A percentile compares a stretch with the other conserved stretches of the same genome.
These are phyloP conservation scores for Phytophthora melonis DNA, from an alignment of 352 stramenopile genomes.

Conservation along the genomic window DNA sequence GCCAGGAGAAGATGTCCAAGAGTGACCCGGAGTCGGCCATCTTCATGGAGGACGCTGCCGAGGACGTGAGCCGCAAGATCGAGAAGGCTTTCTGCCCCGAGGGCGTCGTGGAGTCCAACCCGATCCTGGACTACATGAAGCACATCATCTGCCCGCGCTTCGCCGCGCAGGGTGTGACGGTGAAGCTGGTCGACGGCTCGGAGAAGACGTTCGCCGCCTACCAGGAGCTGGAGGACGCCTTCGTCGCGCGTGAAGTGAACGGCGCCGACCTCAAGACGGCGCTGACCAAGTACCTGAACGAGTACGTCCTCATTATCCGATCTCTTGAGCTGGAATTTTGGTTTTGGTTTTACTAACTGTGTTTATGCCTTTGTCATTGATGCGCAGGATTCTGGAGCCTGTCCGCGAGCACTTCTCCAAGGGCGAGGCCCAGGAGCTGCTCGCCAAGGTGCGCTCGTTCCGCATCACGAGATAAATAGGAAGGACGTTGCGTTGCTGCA, in stretches of 20 bases:
- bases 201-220: slow-evolving; percentile 91
- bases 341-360: slow-evolving; percentile 17
- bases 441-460: slow-evolving; percentile 97
- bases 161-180: slow-evolving; percentile 50
- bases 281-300: slow-evolving; percentile 93
- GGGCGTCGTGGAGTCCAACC: slow-evolving; percentile 92
- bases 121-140: slow-evolving; percentile 98
- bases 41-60: slow-evolving; percentile 98
- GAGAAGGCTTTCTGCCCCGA: slow-evolving; percentile 98
- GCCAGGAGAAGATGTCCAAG: slow-evolving; percentile 99
- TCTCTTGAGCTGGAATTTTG: background rate
- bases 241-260: slow-evolving; percentile 91
- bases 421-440: slow-evolving; percentile 94
- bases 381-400: slow-evolving; percentile 92
- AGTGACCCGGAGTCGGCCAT: slow-evolving; percentile 98
- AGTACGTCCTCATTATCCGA: slow-evolving; percentile 57
- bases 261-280: slow-evolving; percentile 95
- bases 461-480: slow-evolving; percentile 92
- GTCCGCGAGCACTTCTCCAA: slow-evolving; percentile 97
- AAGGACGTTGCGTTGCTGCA: background rate
- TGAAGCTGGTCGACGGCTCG: slow-evolving; percentile 60
- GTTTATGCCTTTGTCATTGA: slow-evolving; percentile 4
- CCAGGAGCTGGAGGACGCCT: slow-evolving; percentile 92
- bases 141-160: slow-evolving; percentile 96
- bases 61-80: slow-evolving; percentile 97